These are phyloP conservation scores for Inga laurina DNA, from an alignment of 306 rosid genomes.

Conservation along the genomic window DNA sequence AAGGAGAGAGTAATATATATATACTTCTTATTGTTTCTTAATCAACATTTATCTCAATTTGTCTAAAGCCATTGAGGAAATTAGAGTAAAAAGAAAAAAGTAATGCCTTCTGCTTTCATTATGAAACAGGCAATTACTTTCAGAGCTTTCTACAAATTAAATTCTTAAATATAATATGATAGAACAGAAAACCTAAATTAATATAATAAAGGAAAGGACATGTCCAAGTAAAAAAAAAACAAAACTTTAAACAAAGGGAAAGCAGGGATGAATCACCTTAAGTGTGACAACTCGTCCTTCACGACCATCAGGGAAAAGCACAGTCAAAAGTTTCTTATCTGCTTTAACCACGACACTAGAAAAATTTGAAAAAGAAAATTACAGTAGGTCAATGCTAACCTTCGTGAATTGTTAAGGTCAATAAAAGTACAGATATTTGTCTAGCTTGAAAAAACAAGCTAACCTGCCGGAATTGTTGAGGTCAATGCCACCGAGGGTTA, in stretches of 20 bases:
- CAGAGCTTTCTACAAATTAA: no score
- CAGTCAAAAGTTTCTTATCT: constrained; percentile 95
- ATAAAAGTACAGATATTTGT: constrained; percentile 7
- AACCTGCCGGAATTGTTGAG: constrained; percentile 99
- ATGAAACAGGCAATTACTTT: no score
- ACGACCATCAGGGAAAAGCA: constrained; percentile 90
- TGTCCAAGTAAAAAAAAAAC: not conserved
- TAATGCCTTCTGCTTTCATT: no score
- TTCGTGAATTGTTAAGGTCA: not conserved
- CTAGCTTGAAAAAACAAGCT: constrained; percentile 54
- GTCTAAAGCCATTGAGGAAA: constrained; percentile 22
- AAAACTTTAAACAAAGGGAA: not conserved
- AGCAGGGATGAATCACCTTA: constrained; percentile 62
- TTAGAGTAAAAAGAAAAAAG: not conserved
- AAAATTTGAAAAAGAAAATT: constrained; percentile 37
- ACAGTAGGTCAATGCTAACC: not conserved
- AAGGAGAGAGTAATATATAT: constrained; percentile 19
- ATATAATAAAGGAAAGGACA: constrained; percentile 6
- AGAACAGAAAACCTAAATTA: not conserved
- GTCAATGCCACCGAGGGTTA: constrained; percentile 98
- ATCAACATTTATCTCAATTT: constrained; percentile 12
- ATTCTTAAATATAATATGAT: not conserved
- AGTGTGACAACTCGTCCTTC: constrained; percentile 97
- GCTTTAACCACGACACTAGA: constrained; percentile 88
- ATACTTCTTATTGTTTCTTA: constrained; percentile 15